Evolutionary conservation across 257 asterid species (phyloP).

Genomic region (Anisodus tanguticus): DNA sequence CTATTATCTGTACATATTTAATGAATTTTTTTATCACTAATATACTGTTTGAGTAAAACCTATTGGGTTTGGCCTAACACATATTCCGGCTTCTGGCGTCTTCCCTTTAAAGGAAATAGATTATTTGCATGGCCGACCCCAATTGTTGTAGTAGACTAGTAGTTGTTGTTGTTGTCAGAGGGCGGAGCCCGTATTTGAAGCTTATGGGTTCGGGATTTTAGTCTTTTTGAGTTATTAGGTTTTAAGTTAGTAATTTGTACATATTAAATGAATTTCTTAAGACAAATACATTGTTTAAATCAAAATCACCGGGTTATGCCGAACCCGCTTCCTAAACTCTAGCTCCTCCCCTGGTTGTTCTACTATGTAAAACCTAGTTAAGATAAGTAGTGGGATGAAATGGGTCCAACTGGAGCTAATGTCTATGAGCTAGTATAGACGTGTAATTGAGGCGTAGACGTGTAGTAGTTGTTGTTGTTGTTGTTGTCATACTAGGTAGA

Average conservation of each 20-base stretch:
- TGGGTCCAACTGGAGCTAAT: not conserved
- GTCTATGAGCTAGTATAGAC: no score
- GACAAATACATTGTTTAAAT: not conserved
- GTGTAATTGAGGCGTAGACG: not conserved
- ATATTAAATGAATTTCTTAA: not conserved
- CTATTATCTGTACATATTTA: no score
- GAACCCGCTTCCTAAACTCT: not conserved
- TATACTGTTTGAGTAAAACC: no score
- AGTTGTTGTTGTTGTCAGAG: not conserved
- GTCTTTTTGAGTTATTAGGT: not conserved
- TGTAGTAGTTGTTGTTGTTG: not conserved
- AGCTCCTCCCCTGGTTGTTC: not conserved
- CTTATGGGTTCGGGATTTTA: not conserved
- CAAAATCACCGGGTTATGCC: not conserved
- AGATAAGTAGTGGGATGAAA: not conserved
- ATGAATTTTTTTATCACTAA: no score
- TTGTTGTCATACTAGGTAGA: not conserved
- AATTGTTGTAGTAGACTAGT: not conserved
- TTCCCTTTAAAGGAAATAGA: not conserved
- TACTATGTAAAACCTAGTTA: not conserved
- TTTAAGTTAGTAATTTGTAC: not conserved
- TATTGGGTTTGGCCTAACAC: no score
- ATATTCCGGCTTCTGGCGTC: no score
- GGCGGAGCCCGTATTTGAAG: no score
- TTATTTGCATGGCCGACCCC: not conserved